Percentiles rank a stretch among this genome's conserved stretches.
Conservation (phyloP, 2,329 filamentous ascomycete genomes). For the Leptographium flavum region DNA sequence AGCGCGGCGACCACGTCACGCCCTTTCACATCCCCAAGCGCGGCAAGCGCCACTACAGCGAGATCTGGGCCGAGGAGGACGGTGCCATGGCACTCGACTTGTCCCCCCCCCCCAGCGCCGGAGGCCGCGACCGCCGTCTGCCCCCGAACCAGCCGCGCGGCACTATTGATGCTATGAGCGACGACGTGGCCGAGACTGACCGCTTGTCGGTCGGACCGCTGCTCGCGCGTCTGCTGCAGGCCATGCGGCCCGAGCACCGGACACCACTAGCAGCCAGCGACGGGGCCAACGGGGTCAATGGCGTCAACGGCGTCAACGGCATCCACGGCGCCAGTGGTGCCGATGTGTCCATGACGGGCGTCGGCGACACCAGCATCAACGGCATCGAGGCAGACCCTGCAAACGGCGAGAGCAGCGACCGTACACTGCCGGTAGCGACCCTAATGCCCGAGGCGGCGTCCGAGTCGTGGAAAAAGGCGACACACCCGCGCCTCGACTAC, state of each 20-base stretch:
- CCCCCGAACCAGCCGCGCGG: conserved; percentile 74
- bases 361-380: conserved; percentile 15
- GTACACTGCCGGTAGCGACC: conserved; percentile 51
- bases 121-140: conserved; percentile 40
- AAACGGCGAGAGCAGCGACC: conserved; percentile 32
- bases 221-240: conserved; percentile 65
- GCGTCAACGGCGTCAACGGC: conserved; percentile 37
- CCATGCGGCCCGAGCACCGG: conserved; percentile 64
- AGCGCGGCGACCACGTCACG: conserved; percentile 69
- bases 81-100: conserved; percentile 62
- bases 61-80: conserved; percentile 91
- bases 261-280: conserved; percentile 36
- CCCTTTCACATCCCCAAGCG: conserved; percentile 80
- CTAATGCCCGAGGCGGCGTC: conserved; percentile 65
- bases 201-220: conserved; percentile 79
- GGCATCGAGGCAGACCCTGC: conserved; percentile 24
- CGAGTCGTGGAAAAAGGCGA: conserved; percentile 66
- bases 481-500: conserved; percentile 67
- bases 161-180: conserved; percentile 72
- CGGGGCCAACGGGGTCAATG: conserved; percentile 26
- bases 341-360: neutral
- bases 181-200: conserved; percentile 77
- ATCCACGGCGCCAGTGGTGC: conserved; percentile 37
- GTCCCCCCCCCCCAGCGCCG: conserved; percentile 31
- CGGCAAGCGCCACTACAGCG: conserved; percentile 72